Percentiles rank a stretch among this genome's conserved stretches.
These are phyloP conservation scores for Epichloe coenophiala DNA, from an alignment of 2,329 filamentous ascomycete genomes.

Conservation along the genomic window DNA sequence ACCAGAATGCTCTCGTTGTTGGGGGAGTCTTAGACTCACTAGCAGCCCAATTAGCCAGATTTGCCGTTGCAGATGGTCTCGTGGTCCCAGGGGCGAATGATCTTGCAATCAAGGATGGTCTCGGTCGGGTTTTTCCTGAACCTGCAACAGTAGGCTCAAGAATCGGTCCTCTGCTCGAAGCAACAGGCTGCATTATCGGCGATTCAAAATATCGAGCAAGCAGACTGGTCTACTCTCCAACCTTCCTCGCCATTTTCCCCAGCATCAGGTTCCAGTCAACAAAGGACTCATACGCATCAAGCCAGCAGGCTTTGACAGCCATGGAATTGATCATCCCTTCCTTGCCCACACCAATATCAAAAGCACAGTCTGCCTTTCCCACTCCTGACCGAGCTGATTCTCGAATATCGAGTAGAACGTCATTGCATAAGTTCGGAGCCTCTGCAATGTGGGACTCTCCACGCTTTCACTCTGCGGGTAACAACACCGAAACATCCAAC, in stretches of 20 bases:
- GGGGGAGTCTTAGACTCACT: constrained; percentile 65
- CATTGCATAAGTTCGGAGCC: constrained; percentile 16
- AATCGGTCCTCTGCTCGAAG: constrained; percentile 60
- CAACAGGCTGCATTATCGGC: constrained; percentile 62
- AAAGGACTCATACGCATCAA: constrained; percentile 31
- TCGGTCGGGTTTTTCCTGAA: constrained; percentile 44
- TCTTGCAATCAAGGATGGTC: constrained; percentile 37
- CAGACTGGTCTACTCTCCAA: constrained; percentile 54
- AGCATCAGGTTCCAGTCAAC: constrained; percentile 37
- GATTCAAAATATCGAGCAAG: constrained; percentile 69
- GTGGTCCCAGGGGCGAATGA: constrained; percentile 53
- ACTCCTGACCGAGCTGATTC: constrained; percentile 15
- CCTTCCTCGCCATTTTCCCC: constrained; percentile 57
- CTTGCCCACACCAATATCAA: constrained; percentile 29
- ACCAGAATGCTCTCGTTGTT: constrained; percentile 59
- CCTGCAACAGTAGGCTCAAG: constrained; percentile 45
- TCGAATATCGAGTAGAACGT: constrained; percentile 16
- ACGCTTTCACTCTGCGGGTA: constrained; percentile 14
- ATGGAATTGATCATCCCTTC: constrained; percentile 54
- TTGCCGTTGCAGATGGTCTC: constrained; percentile 53
- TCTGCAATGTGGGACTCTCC: constrained; percentile 19
- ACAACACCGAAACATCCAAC: constrained; percentile 20
- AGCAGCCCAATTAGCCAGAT: constrained; percentile 57
- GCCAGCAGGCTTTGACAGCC: constrained; percentile 28
- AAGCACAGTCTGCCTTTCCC: constrained; percentile 14